Percentiles rank a stretch among this genome's conserved stretches.
Conservation (phyloP, 345 rosid genomes). For the Lepidium africanum region DNA sequence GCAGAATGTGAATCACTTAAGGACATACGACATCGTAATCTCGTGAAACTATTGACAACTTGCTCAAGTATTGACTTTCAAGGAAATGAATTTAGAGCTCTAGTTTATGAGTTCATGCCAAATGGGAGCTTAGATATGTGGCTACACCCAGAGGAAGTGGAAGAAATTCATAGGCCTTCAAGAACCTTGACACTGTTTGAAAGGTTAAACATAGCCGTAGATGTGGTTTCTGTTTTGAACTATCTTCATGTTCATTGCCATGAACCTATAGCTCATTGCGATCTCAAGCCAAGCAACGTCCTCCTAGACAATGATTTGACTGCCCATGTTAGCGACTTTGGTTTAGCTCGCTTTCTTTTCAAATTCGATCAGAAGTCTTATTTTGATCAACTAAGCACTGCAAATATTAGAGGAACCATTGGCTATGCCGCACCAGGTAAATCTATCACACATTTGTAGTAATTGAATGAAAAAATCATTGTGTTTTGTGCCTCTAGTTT, state of each 20-base stretch:
- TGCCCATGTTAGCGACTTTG: conserved; percentile 18
- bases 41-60: conserved; percentile 35
- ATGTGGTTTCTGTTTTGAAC: conserved; percentile 6
- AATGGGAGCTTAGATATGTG: conserved; percentile 40
- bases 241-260: conserved; percentile 4
- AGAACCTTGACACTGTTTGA: conserved; percentile 16
- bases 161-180: not conserved
- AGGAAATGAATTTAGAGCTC: too few relatives aligned
- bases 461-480: not conserved
- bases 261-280: not conserved
- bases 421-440: conserved; percentile 17
- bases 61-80: conserved; percentile 40
- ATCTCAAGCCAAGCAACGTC: conserved; percentile 15
- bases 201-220: conserved; percentile 26
- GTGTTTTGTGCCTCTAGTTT: not conserved
- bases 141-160: conserved; percentile 19
- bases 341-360: not conserved
- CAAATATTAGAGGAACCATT: not conserved
- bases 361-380: not conserved
- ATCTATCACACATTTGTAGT: not conserved
- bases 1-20: conserved; percentile 39
- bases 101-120: conserved; percentile 37
- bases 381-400: not conserved
- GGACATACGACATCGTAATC: conserved; percentile 37
- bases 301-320: not conserved